Evolutionary conservation across 805 yeast species (phyloP), one percentile per base, ranked within the genome.

Genomic region (Ogataea haglerorum): DNA sequence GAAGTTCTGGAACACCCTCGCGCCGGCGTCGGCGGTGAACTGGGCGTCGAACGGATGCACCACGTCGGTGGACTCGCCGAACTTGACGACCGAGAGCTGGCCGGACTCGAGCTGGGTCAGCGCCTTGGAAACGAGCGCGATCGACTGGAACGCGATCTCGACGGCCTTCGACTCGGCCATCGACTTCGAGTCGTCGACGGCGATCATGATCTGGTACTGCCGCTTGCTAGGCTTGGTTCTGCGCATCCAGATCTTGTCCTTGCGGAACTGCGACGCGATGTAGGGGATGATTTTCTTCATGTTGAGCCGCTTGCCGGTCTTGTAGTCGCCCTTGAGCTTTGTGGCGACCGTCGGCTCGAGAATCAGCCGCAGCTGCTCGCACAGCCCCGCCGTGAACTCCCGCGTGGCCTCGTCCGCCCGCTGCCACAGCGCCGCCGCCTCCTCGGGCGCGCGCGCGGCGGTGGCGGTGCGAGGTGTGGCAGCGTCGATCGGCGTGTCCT

Each of bases 201-300:
- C 90, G 50, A 93, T 85, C 96, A 95, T 86, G 47, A 93, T 86
- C 68, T 93, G 99, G 63, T 93, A 93, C 60, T 90, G 93, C 56
- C 99, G 81, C 69, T 93, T 93, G 51, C 95, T 85, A 42, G 99
- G 99, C 60, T 93, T 91, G 6, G 97, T 89, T 64, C 99, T 79
- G 60, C 96, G 79, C 67, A 93, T 75, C 99, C 99, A 93, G 43
- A 93, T 93, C 71, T 93, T 93, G 63, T 93, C 99, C 62, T 93
- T 93, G 57, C 95, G 81, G 77, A 88, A 93, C 56, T 89, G 95
- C 27, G 96, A 86, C 0, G 99, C 99, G 69, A 93, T 93, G 63
- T 91, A 93, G 6, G 98, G 95, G 56, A 93, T 93, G 55, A 93
- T 93, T 52, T 97, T 75, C 71, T 91, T 93, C 98, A 93, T 90